Evolutionary conservation across 257 asterid genomes (phyloP), one percentile per base, ranked within the genome.

Genomic region (Gentiana dahurica): DNA sequence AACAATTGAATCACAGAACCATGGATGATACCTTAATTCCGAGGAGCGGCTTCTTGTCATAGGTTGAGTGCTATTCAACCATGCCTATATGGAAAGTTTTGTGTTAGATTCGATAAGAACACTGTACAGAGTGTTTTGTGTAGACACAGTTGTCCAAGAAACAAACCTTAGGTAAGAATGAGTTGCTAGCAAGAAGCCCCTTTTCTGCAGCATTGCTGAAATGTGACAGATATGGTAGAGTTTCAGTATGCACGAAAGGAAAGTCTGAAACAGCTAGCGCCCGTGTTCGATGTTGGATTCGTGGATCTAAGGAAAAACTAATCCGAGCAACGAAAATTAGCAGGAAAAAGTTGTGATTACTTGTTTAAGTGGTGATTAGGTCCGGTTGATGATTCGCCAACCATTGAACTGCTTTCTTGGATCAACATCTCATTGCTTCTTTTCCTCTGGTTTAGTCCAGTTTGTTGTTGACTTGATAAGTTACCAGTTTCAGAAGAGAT

Each of bases 31-130:
- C 95, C 95, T 80, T 62, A 86, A 62, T 71, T 81, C 88, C 10
- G 84, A 77, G 41, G 88, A 81, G 3, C 84, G 84, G 63, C 88
- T 86, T 66, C 96, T 79, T 4, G 96, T 87, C 96, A 87, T 87
- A 4, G 96, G 94, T 68, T 81, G 96, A 69, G 89, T 79, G 41
- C 96, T 87, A 59, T 82, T 89, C 54, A 87, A 84, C 96, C 96
- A 87, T 24, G 96, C 90, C 95, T 86, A 84, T 44, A 52, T 7
- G 51, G 32, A 61, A 41, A 56, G 36, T 54, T 53, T 0, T 2
- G 63, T 32, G 32, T 56, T 43, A 67, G 75, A 51, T 70, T 63
- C 52, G 36, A 4, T 53, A 8, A 43, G 34, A 66, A 61, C 53
- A 9, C 44, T 32, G 12, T 41, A 44, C 24, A 32, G 6, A 2